Evolutionary conservation across 108 stramenopile genomes (phyloP).

Genomic region (Stephanodiscus triporus): DNA sequence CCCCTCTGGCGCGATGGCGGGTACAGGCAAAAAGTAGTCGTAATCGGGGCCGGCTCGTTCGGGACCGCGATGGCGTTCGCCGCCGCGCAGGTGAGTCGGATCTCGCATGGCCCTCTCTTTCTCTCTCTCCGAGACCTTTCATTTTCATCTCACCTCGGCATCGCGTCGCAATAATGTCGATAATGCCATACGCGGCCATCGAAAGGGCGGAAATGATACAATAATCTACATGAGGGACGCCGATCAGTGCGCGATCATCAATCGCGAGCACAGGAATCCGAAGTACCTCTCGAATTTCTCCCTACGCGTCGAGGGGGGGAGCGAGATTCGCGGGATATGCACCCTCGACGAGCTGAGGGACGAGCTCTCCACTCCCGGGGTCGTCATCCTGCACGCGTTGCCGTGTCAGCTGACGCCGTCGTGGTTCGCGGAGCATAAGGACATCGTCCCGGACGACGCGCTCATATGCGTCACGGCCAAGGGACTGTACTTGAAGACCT

Average conservation of each 20-base stretch:
- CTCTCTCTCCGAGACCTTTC: neutral
- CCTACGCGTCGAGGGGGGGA: constrained; percentile 51
- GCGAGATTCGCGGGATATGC: constrained; percentile 58
- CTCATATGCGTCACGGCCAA: constrained; percentile 79
- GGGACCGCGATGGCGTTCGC: constrained; percentile 88
- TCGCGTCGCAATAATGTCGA: too few relatives aligned
- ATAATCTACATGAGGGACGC: constrained; percentile 63
- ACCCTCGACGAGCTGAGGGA: constrained; percentile 29
- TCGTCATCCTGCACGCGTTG: constrained; percentile 74
- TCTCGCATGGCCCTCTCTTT: neutral
- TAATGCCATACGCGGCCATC: too few relatives aligned
- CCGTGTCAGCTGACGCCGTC: constrained; percentile 74
- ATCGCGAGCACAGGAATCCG: constrained; percentile 61
- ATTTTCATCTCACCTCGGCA: neutral
- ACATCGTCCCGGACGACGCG: constrained; percentile 58
- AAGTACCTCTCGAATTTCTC: constrained; percentile 74
- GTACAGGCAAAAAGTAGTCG: constrained; percentile 46
- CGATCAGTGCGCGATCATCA: constrained; percentile 53
- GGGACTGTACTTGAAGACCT: constrained; percentile 75
- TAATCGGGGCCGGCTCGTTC: constrained; percentile 59
- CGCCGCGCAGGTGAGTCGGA: constrained; percentile 44
- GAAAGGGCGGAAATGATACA: constrained; percentile 69
- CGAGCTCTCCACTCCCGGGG: constrained; percentile 30
- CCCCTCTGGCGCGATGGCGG: constrained; percentile 8
- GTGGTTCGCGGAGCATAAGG: constrained; percentile 63